Percentiles rank a stretch among this genome's conserved stretches.
phyloP scores from a whole-genome alignment of 208 protist genomes.

The Trypanosoma congolense region DNA sequence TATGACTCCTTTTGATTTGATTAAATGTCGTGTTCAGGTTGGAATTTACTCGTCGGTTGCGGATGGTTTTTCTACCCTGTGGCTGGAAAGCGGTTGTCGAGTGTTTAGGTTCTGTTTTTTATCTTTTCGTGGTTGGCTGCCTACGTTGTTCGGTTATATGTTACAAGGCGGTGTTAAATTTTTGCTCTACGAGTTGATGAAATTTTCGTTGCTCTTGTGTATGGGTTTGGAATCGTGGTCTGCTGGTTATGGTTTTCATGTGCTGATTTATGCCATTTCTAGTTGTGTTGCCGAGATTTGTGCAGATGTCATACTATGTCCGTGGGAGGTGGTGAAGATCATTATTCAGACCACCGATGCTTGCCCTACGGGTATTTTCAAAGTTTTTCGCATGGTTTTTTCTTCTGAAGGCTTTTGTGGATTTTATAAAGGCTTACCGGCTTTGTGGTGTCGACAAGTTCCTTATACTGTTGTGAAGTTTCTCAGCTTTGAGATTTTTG shows the following conservation, averaged over 20 bases:
- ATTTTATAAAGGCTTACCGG: constrained; percentile 84
- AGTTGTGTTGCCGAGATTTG: constrained; percentile 70
- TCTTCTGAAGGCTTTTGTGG: constrained; percentile 39
- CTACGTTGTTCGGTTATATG: constrained; percentile 58
- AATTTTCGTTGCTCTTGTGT: constrained; percentile 38
- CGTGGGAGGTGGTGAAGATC: constrained; percentile 79
- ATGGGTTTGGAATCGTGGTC: too few relatives aligned
- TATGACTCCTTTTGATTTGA: constrained; percentile 64
- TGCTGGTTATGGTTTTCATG: constrained; percentile 14
- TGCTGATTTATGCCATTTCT: constrained; percentile 39
- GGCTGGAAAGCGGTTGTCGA: constrained; percentile 26
- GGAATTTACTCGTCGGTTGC: constrained; percentile 47
- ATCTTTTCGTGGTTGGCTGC: constrained; percentile 59
- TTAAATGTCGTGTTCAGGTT: constrained; percentile 85
- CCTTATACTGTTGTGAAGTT: constrained; percentile 95
- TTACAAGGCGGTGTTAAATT: constrained; percentile 67
- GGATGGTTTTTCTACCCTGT: constrained; percentile 40
- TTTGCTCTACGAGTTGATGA: constrained; percentile 75
- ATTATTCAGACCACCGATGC: constrained; percentile 57
- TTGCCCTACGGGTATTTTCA: constrained; percentile 20
- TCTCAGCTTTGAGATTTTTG: constrained; percentile 62
- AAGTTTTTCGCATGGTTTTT: constrained; percentile 54
- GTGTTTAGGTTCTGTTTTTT: constrained; percentile 26
- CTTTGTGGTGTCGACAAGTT: constrained; percentile 91
- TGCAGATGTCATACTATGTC: constrained; percentile 58